A percentile compares a stretch with the other conserved stretches of the same genome.
Evolutionary conservation across 306 rosid species (phyloP).

Genomic region (Erythrophleum fordii): DNA sequence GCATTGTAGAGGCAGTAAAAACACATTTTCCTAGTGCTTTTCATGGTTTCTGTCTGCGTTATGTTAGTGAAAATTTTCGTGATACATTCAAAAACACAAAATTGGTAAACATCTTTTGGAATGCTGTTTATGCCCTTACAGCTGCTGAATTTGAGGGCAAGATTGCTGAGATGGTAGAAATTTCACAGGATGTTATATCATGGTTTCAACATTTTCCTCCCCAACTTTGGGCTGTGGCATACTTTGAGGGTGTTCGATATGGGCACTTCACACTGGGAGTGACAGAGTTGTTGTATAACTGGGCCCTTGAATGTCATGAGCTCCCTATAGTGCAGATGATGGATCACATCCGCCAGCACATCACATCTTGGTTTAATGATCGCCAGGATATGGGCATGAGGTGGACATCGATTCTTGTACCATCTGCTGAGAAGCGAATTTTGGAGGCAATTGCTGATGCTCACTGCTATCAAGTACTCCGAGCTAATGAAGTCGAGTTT

Average conservation of each 20-base stretch:
- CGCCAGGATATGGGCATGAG: slow-evolving; percentile 85
- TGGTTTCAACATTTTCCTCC: slow-evolving; percentile 96
- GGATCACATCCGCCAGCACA: slow-evolving; percentile 86
- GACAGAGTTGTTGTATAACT: slow-evolving; percentile 90
- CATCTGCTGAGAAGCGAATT: slow-evolving; percentile 88
- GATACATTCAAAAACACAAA: slow-evolving; percentile 95
- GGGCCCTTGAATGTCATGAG: slow-evolving; percentile 99
- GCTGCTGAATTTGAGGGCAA: slow-evolving; percentile 91
- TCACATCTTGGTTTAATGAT: slow-evolving; percentile 75
- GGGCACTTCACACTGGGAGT: slow-evolving; percentile 91
- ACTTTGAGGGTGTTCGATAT: slow-evolving; percentile 92
- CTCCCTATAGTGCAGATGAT: slow-evolving; percentile 97
- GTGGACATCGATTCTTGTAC: slow-evolving; percentile 87
- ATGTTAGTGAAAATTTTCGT: slow-evolving; percentile 51
- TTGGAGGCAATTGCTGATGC: slow-evolving; percentile 92
- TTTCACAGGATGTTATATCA: slow-evolving; percentile 77
- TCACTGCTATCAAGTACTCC: slow-evolving; percentile 79
- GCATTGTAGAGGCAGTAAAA: slow-evolving; percentile 11
- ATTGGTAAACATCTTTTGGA: slow-evolving; percentile 95
- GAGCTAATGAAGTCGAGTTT: slow-evolving; percentile 1
- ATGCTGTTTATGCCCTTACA: slow-evolving; percentile 98
- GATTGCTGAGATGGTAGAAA: slow-evolving; percentile 86
- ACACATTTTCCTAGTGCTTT: slow-evolving; percentile 13
- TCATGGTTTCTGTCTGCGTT: slow-evolving; percentile 1
- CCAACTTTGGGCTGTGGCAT: slow-evolving; percentile 95